Conservation (phyloP, 148 eudicot genomes). For the Beta vulgaris region DNA sequence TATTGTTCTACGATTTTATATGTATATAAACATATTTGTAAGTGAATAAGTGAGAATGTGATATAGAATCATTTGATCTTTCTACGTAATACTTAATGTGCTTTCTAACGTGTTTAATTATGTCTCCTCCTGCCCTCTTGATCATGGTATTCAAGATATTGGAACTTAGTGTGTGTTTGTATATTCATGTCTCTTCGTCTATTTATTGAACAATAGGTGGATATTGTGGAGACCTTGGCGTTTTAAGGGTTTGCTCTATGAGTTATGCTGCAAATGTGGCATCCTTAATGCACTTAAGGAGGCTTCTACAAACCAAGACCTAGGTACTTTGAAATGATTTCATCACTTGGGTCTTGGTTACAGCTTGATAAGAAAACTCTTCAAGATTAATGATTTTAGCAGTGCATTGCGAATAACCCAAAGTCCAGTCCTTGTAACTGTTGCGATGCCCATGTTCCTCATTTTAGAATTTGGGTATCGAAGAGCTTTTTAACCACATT, state of each 20-base stretch:
- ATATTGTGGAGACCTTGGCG: not conserved
- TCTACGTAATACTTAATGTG: too few species aligned
- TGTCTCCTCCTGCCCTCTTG: not conserved
- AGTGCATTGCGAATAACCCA: too few species aligned
- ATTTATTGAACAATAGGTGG: not conserved
- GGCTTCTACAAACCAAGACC: not conserved
- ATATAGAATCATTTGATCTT: not conserved
- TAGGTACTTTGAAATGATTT: not conserved
- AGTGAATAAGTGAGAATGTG: too few species aligned
- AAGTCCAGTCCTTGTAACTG: not conserved
- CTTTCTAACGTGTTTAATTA: too few species aligned
- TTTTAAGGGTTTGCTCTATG: not conserved
- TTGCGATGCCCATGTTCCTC: not conserved
- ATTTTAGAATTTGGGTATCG: not conserved
- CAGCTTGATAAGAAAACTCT: not conserved
- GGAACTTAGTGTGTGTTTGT: not conserved
- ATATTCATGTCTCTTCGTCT: not conserved
- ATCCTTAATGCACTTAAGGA: not conserved
- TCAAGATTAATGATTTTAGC: not conserved
- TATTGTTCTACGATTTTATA: not conserved
- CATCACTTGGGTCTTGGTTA: not conserved
- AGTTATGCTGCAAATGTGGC: not conserved
- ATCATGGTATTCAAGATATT: not conserved
- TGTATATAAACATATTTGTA: conserved; percentile 3
- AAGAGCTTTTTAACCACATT: not conserved